phyloP scores from a whole-genome alignment of 2,329 filamentous ascomycete genomes.

The Alternaria sp. region DNA sequence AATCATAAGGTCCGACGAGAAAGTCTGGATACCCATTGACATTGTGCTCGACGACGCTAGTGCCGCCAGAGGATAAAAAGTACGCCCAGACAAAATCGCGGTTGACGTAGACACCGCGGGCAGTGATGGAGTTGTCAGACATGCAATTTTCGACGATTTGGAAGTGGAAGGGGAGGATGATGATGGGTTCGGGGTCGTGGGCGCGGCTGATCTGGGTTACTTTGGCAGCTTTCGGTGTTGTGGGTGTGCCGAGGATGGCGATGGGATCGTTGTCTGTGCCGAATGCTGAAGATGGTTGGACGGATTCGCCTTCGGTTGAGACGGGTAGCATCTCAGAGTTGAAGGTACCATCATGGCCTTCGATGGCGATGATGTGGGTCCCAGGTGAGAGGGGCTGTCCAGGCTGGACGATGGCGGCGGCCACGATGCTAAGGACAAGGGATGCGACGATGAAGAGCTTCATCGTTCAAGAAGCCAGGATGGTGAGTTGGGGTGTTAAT shows the following conservation, averaged over 20 bases:
- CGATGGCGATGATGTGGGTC: constrained; percentile 1
- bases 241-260: neutral
- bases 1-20: constrained; percentile 16
- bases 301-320: neutral
- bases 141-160: constrained; percentile 17
- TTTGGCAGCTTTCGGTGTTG: neutral
- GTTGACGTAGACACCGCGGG: constrained; percentile 1
- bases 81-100: neutral
- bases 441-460: constrained; percentile 3
- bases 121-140: neutral
- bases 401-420: neutral
- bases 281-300: neutral
- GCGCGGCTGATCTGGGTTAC: constrained; percentile 7
- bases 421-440: neutral
- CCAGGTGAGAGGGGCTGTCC: neutral
- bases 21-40: constrained; percentile 13
- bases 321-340: neutral
- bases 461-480: constrained; percentile 1
- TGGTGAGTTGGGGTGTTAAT: neutral
- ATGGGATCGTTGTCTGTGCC: too few species aligned
- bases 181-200: constrained; percentile 6
- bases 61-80: neutral
- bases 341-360: neutral
- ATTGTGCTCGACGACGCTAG: constrained; percentile 5
- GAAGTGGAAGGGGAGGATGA: constrained; percentile 29